Evolutionary conservation across 169 alveolate species (phyloP), one percentile per base, ranked within the genome.

Genomic region (Plasmodium coatneyi): DNA sequence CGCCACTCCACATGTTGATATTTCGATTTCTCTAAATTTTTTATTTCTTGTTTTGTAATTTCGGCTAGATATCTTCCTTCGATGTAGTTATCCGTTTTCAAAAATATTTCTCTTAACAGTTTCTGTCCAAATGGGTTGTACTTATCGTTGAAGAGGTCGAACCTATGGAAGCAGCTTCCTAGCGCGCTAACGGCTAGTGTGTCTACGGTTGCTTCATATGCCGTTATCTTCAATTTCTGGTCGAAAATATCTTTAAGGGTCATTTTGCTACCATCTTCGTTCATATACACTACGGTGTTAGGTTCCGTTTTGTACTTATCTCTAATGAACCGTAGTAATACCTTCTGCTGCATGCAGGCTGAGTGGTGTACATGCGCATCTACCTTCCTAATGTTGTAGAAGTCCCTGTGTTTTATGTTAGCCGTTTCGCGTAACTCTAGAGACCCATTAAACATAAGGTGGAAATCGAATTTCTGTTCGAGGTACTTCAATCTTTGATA

Each of bases 341-440:
- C 98, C 92, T 98, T 96, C 78, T 97, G 98, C 46, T 96, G 98
- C 99, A 98, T 98, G 60, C 98, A 97, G 36, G 96, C 97, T 7
- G 98, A 96, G 89, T 98, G 99, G 80, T 98, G 99, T 19, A 98
- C 97, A 95, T 98, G 99, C 16, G 98, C 98, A 92, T 98, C 99
- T 16, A 98, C 99, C 81, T 98, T 98, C 52, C 97, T 89, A 10
- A 97, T 98, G 86, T 98, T 98, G 95, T 98, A 98, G 96, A 98
- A 98, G 84, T 98, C 99, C 9, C 97, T 94, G 43, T 96, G 96
- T 43, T 92, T 92, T 71, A 95, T 97, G 43, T 66, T 81, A 80
- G 93, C 92, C n/a, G 95, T 70, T 49, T 95, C 96, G 25, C 95
- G 79, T 32, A 92, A 46, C 86, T 97, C 98, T 56, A 95, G 82